Percentiles rank a stretch among this genome's conserved stretches.
Evolutionary conservation across 2,329 filamentous ascomycete species (phyloP).

Genomic region (Ilyonectria robusta): DNA sequence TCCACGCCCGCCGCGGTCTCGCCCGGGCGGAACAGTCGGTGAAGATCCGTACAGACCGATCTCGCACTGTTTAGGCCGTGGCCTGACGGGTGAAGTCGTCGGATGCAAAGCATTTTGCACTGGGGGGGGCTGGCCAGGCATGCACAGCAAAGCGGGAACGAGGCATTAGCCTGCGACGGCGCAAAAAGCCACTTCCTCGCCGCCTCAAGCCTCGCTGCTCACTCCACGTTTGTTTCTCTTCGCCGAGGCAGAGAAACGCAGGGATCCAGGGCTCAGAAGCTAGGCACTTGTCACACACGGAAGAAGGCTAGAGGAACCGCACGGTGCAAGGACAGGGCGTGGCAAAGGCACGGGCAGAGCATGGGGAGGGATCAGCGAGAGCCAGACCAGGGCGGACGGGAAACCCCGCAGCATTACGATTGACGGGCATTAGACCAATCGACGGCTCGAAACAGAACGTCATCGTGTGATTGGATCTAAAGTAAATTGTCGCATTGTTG

Average conservation of each 20-base stretch:
- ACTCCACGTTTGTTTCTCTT: constrained; percentile 39
- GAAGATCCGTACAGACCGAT: constrained; percentile 40
- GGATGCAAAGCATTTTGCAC: constrained; percentile 42
- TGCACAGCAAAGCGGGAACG: constrained; percentile 45
- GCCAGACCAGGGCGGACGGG: constrained; percentile 27
- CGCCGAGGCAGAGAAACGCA: constrained; percentile 22
- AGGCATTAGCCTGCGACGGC: constrained; percentile 45
- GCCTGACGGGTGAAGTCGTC: constrained; percentile 34
- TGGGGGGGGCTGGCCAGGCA: constrained; percentile 43
- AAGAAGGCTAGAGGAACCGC: constrained; percentile 25
- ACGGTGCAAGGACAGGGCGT: constrained; percentile 21
- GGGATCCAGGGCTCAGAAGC: constrained; percentile 30
- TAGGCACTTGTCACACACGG: constrained; percentile 32
- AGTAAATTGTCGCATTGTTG: constrained; percentile 41
- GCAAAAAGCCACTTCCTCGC: constrained; percentile 34
- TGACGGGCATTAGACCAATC: constrained; percentile 49
- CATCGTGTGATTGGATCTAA: constrained; percentile 45
- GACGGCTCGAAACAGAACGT: constrained; percentile 32
- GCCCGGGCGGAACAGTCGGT: constrained; percentile 45
- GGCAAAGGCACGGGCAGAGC: constrained; percentile 12
- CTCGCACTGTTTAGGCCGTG: constrained; percentile 30
- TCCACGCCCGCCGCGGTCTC: constrained; percentile 30
- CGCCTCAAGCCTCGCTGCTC: constrained; percentile 20
- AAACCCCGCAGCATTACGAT: constrained; percentile 48
- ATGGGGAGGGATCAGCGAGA: constrained; percentile 23